Conservation (phyloP, 176 grass and related monocot species). For the Cenchrus purpureus region DNA sequence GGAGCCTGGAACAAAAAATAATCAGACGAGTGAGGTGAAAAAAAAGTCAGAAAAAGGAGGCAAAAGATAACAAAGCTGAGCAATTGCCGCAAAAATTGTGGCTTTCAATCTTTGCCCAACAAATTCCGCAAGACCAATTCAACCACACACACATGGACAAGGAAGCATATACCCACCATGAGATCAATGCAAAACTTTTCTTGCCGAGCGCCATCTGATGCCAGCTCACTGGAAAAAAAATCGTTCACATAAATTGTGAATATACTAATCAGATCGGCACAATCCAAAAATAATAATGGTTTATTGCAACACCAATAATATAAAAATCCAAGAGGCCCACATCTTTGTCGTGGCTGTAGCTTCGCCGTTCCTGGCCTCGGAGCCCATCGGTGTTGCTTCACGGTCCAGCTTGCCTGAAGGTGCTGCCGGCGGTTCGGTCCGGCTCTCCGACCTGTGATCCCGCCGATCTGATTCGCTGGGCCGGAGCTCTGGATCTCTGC, state of each 20-base stretch:
- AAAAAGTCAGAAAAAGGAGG: constrained; percentile 43
- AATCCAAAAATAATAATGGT: constrained; percentile 54
- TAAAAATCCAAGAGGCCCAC: constrained; percentile 57
- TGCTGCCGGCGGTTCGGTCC: constrained; percentile 32
- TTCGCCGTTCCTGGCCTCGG: constrained; percentile 56
- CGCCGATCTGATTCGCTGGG: constrained; percentile 42
- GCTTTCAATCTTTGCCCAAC: constrained; percentile 77
- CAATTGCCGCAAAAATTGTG: constrained; percentile 62
- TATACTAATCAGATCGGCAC: constrained; percentile 62
- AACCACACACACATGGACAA: constrained; percentile 58
- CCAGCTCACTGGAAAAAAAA: constrained; percentile 69
- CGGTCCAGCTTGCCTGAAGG: constrained; percentile 48
- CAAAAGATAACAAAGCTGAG: constrained; percentile 39
- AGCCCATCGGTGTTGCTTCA: constrained; percentile 49
- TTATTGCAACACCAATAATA: constrained; percentile 43
- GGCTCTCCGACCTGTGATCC: constrained; percentile 57
- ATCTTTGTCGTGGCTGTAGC: constrained; percentile 61
- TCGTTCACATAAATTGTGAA: constrained; percentile 57
- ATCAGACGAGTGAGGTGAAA: constrained; percentile 29
- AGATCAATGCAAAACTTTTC: constrained; percentile 99
- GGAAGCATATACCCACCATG: constrained; percentile 82
- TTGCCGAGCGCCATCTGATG: constrained; percentile 67
- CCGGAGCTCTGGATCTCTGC: constrained; percentile 56
- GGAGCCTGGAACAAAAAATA: constrained; percentile 71
- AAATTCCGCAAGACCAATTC: constrained; percentile 72